These are phyloP conservation scores for Nyctanthes arbortristis DNA, from an alignment of 257 asterid species.

Conservation along the genomic window DNA sequence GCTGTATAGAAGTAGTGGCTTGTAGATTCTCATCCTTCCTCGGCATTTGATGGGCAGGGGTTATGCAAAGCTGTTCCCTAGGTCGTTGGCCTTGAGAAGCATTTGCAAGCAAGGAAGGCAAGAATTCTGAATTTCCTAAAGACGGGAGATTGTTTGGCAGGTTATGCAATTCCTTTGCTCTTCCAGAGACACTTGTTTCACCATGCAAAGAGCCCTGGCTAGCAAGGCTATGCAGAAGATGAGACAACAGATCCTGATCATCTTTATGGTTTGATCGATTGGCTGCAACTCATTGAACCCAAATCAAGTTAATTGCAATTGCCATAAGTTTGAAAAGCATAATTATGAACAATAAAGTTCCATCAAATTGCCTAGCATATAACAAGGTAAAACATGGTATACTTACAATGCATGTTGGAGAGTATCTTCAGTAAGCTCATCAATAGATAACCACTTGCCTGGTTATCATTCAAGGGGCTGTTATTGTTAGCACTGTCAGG, in stretches of 20 bases:
- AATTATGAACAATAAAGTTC: constrained; percentile 10
- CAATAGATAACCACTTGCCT: constrained; percentile 59
- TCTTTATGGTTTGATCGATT: constrained; percentile 43
- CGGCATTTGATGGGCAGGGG: constrained; percentile 39
- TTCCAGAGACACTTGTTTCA: constrained; percentile 45
- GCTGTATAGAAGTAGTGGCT: constrained; percentile 43
- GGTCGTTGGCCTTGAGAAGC: constrained; percentile 48
- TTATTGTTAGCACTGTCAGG: constrained; percentile 40
- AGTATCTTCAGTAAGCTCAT: constrained; percentile 75
- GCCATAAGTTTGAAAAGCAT: constrained; percentile 4
- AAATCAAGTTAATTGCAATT: constrained; percentile 14
- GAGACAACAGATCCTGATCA: constrained; percentile 67
- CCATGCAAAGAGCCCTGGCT: constrained; percentile 43
- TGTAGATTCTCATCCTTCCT: constrained; percentile 31
- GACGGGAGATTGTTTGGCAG: constrained; percentile 46
- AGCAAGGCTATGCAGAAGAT: constrained; percentile 68
- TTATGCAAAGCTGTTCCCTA: constrained; percentile 24
- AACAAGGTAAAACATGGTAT: background rate
- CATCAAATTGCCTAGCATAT: background rate
- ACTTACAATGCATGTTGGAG: constrained; percentile 76
- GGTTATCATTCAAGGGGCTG: constrained; percentile 51
- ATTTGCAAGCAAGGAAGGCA: constrained; percentile 44
- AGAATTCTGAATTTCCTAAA: constrained; percentile 43
- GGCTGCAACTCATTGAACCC: constrained; percentile 47
- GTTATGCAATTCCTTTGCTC: constrained; percentile 46